These are phyloP conservation scores for Geosmithia putterillii DNA, from an alignment of 2,329 filamentous ascomycete genomes.

Conservation along the genomic window DNA sequence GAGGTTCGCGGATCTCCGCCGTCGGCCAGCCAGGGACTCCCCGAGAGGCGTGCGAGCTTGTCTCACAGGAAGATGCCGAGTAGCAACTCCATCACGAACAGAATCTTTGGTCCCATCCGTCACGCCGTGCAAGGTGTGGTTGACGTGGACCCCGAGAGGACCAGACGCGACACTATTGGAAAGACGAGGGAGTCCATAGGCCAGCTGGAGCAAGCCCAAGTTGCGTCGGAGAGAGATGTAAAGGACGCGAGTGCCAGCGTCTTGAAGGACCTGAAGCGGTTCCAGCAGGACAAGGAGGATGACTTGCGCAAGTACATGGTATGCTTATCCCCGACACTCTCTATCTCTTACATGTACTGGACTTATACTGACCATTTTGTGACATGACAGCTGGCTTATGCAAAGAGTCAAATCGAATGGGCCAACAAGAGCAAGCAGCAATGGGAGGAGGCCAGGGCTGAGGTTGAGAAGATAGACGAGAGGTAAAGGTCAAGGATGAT, in stretches of 20 bases:
- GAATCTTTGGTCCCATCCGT: constrained; percentile 88
- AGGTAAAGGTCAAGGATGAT: constrained; percentile 18
- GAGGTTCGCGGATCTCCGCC: constrained; percentile 51
- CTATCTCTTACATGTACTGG: not conserved
- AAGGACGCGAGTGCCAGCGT: constrained; percentile 85
- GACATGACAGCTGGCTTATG: constrained; percentile 66
- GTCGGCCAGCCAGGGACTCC: constrained; percentile 63
- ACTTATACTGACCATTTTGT: constrained; percentile 13
- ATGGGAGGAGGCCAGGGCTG: constrained; percentile 80
- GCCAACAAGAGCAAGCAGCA: constrained; percentile 80
- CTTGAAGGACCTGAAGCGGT: constrained; percentile 78
- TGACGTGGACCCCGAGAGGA: constrained; percentile 89
- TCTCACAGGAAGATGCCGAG: constrained; percentile 70
- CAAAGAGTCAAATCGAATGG: constrained; percentile 88
- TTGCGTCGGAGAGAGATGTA: constrained; percentile 82
- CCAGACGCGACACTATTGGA: constrained; percentile 82
- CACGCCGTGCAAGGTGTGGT: constrained; percentile 95
- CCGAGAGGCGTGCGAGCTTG: constrained; percentile 34
- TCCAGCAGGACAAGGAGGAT: constrained; percentile 91
- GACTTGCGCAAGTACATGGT: constrained; percentile 95
- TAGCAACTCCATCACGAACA: constrained; percentile 82
- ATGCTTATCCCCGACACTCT: constrained; percentile 22
- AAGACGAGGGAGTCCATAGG: constrained; percentile 84
- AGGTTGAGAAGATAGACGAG: constrained; percentile 78
- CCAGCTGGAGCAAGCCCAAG: constrained; percentile 81